Base-by-base conservation (phyloP, 2,329 filamentous ascomycete genomes). In the Sordariomycetes sp. region DNA sequence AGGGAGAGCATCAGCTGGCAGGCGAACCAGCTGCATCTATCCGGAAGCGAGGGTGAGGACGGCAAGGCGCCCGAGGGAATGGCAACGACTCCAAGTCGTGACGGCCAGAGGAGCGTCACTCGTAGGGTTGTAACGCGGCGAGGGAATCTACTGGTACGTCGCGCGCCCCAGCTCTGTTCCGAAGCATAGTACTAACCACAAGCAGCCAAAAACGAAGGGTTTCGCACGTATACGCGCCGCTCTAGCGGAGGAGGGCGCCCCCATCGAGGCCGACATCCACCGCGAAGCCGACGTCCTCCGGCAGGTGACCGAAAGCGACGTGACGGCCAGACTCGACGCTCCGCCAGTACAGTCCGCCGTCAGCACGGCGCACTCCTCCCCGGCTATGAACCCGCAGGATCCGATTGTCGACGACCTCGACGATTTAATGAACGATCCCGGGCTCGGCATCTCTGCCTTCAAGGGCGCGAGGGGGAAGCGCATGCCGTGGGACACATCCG, bases 251-350 rank as follows among this genome's bases (percentile, higher is more conserved):
- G 94, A 99, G 73, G 82, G 83, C 18, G 85, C 91, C 0, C 94
- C 94, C 0, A 78, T 96, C 11, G 94, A 99, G 65, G 87, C 88
- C 50, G 94, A 99, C 70, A 85, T 90, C 59, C 86, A 89, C 57
- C 87, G 91, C 46, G 94, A 99, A 75, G 91, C 93, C 43, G 93
- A 97, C 71, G 94, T 97, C 5, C 90, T 99, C 62, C 89, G 90
- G 55, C 94, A 97, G 71, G 92, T 97, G 32, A 88, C 91, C 50
- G 94, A 97, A 70, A 93, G 87, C 65, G 92, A 97, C 66, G 80
- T 86, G 62, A 83, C 85, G 54, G 73, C 85, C 16, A 80, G 82
- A 59, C 74, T 70, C 59, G 69, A 69, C 64, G 63, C 72, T 58
- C 59, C 65, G 63, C 70, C 72, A 12, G 68, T 78, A 54, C 71